phyloP scores from a whole-genome alignment of 1,139 yeast genomes.

The Scheffersomyces stambukii region DNA sequence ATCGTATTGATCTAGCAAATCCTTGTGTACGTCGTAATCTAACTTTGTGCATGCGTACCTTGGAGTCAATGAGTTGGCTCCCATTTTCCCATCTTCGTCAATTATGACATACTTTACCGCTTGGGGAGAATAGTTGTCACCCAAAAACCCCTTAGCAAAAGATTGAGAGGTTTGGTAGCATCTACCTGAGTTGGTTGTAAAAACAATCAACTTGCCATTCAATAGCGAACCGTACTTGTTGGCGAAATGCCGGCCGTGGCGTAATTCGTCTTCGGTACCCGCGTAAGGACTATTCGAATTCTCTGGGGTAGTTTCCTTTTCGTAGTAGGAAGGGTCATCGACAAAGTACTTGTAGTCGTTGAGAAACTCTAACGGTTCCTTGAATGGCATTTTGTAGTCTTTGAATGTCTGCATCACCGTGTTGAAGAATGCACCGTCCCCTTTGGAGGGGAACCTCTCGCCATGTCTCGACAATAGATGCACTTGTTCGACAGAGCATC shows the following conservation, averaged over 20 bases:
- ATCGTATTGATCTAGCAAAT: constrained; percentile 8
- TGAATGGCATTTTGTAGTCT: constrained; percentile 19
- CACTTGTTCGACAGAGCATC: constrained; percentile 59
- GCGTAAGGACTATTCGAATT: constrained; percentile 25
- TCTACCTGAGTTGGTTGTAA: constrained; percentile 30
- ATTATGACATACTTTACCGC: constrained; percentile 21
- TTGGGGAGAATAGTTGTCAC: constrained; percentile 17
- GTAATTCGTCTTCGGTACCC: constrained; percentile 28
- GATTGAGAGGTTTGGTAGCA: constrained; percentile 26
- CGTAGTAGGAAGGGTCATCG: constrained; percentile 20
- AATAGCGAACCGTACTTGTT: constrained; percentile 26
- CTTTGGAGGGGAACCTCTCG: constrained; percentile 56
- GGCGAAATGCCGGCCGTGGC: constrained; percentile 34
- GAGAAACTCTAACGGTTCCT: constrained; percentile 29
- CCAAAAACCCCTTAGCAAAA: constrained; percentile 32
- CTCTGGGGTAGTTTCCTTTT: constrained; percentile 24
- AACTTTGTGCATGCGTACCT: constrained; percentile 19
- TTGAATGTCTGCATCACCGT: constrained; percentile 17
- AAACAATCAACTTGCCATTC: constrained; percentile 22
- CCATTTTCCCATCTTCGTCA: constrained; percentile 25
- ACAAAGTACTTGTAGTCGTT: constrained; percentile 34
- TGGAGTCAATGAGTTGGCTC: constrained; percentile 37
- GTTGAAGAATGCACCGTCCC: constrained; percentile 21
- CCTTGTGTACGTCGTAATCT: constrained; percentile 9
- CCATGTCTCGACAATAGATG: constrained; percentile 66